Evolutionary conservation across 2,329 filamentous ascomycete species (phyloP).

Genomic region (Fusarium sp.): DNA sequence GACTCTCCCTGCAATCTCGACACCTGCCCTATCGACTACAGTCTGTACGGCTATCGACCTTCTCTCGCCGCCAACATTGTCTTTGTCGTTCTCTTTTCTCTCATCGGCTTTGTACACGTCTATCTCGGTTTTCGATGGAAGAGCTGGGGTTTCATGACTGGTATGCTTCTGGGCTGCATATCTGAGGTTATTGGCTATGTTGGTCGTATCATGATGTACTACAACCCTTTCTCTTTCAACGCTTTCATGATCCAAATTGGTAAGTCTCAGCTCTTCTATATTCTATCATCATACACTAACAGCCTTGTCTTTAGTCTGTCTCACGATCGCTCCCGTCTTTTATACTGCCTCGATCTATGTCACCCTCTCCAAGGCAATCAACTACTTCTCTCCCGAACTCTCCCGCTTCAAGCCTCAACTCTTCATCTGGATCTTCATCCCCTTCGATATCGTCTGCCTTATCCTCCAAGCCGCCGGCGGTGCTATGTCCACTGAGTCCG

Average conservation of each 20-base stretch:
- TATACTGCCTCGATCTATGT: constrained; percentile 74
- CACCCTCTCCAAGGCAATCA: constrained; percentile 61
- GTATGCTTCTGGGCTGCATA: constrained; percentile 66
- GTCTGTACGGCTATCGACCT: constrained; percentile 66
- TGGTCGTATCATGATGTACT: constrained; percentile 66
- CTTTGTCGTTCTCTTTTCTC: constrained; percentile 62
- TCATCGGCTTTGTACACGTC: constrained; percentile 55
- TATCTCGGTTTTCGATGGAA: constrained; percentile 60
- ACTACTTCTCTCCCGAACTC: constrained; percentile 53
- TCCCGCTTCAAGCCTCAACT: constrained; percentile 57
- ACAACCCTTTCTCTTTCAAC: constrained; percentile 67
- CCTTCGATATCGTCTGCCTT: constrained; percentile 67
- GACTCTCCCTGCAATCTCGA: constrained; percentile 60
- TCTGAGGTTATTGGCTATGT: constrained; percentile 71
- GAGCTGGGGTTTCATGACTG: constrained; percentile 60
- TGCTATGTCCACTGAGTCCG: constrained; percentile 57
- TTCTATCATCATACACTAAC: neutral
- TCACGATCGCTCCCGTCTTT: constrained; percentile 62
- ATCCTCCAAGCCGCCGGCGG: constrained; percentile 68
- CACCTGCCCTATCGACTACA: constrained; percentile 58
- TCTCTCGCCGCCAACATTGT: constrained; percentile 63
- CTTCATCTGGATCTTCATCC: constrained; percentile 63
- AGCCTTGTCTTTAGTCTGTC: constrained; percentile 55
- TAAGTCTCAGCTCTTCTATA: constrained; percentile 44
- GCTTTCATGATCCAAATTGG: constrained; percentile 75